A percentile compares a stretch with the other conserved stretches of the same genome.
These are phyloP conservation scores for Stephania yunnanensis DNA, from an alignment of 164 flowering plant genomes.

Conservation along the genomic window DNA sequence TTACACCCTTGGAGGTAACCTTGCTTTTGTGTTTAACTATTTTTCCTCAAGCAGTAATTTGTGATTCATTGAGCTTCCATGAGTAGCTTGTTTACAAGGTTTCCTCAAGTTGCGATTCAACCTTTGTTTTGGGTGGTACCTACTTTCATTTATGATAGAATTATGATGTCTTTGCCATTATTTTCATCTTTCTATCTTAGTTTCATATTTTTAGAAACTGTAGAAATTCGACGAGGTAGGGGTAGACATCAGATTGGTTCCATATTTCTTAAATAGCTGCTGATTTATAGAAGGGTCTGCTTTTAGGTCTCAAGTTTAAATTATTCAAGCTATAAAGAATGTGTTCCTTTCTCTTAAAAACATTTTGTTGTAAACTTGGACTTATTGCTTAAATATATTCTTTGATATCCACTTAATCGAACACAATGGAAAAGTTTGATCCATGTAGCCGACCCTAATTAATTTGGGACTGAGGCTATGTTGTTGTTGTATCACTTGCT, in stretches of 20 bases:
- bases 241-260: background rate
- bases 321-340: background rate
- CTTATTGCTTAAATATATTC: too few relatives aligned
- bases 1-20: conserved; percentile 89
- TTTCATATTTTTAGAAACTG: too few relatives aligned
- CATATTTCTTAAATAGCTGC: background rate
- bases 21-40: background rate
- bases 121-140: background rate
- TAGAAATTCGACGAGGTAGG: too few relatives aligned
- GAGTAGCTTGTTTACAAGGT: background rate
- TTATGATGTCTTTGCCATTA: background rate
- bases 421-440: too few relatives aligned
- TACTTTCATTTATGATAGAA: background rate
- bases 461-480: too few relatives aligned
- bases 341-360: background rate
- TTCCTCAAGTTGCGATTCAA: background rate
- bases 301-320: background rate
- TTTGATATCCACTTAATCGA: background rate
- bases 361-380: background rate
- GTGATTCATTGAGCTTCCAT: background rate
- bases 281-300: background rate
- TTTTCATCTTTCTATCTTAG: too few relatives aligned
- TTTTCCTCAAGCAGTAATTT: background rate
- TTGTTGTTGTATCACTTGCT: too few relatives aligned
- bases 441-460: too few relatives aligned